Evolutionary conservation across 495 filamentous ascomycete genomes (phyloP).

Genomic region (Lasiosphaeriaceae sp.): DNA sequence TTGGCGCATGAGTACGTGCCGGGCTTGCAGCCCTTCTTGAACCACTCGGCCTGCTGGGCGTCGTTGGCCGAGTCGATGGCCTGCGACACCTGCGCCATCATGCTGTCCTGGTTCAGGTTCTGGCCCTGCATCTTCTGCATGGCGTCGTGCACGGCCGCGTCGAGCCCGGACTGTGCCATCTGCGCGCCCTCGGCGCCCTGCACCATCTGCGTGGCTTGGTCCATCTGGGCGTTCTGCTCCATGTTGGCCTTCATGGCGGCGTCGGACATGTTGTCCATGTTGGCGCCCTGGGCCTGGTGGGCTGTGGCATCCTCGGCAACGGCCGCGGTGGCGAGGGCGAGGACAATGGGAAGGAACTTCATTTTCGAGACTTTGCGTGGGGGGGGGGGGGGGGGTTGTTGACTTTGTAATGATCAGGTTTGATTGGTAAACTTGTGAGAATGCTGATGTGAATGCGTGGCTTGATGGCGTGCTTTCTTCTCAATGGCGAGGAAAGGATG

Average conservation of each 20-base stretch:
- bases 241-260: background rate
- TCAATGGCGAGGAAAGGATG: too few relatives aligned
- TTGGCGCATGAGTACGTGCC: constrained; percentile 21
- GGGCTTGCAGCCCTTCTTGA: constrained; percentile 18
- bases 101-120: too few relatives aligned
- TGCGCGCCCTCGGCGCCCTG: too few relatives aligned
- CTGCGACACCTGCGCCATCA: background rate
- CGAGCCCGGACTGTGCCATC: too few relatives aligned
- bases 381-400: background rate
- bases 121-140: too few relatives aligned
- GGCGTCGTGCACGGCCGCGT: too few relatives aligned
- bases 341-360: constrained; percentile 19
- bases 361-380: constrained; percentile 5
- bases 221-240: too few relatives aligned
- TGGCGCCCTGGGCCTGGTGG: background rate
- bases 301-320: constrained; percentile 5
- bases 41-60: constrained; percentile 2
- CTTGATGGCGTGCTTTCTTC: background rate
- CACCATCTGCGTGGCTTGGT: too few relatives aligned
- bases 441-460: background rate
- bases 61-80: constrained; percentile 15
- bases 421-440: background rate
- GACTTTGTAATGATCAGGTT: background rate
- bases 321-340: constrained; percentile 18
- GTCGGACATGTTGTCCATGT: background rate